These are phyloP conservation scores for Radiomyces spectabilis DNA, from an alignment of 192 early-diverging fungal genomes.

Conservation along the genomic window DNA sequence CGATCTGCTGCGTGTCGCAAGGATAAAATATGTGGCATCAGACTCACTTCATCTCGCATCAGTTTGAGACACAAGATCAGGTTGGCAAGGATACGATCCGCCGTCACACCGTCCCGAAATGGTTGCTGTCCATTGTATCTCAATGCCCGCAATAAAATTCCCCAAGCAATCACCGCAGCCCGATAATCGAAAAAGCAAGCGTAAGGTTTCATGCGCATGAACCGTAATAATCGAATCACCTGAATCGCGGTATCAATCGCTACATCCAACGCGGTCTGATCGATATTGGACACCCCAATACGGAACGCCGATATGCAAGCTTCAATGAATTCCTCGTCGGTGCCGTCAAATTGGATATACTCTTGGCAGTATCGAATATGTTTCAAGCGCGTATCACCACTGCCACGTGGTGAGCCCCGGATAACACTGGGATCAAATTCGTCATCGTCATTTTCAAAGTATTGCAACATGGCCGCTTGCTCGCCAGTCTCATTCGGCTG, in stretches of 20 bases:
- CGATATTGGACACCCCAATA: not conserved
- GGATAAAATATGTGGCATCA: too few species aligned
- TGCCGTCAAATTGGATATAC: conserved; percentile 1
- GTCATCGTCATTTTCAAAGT: not conserved
- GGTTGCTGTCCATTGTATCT: too few species aligned
- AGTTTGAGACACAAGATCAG: too few species aligned
- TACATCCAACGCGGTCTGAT: not conserved
- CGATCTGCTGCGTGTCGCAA: too few species aligned
- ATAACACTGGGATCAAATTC: not conserved
- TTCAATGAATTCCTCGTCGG: not conserved
- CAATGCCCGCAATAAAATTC: too few species aligned
- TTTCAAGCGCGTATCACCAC: not conserved
- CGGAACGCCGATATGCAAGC: too few species aligned
- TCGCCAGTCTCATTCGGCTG: not conserved
- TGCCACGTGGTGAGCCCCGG: not conserved
- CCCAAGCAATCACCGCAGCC: too few species aligned
- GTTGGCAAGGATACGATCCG: too few species aligned
- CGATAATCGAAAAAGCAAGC: conserved; percentile 3
- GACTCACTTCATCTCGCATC: too few species aligned
- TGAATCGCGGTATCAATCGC: conserved; percentile 4
- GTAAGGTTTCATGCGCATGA: not conserved
- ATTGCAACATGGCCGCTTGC: too few species aligned
- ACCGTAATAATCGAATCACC: conserved; percentile 4
- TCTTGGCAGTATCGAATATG: not conserved
- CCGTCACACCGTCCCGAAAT: too few species aligned